Percentiles rank a stretch among this genome's conserved stretches.
phyloP scores from a whole-genome alignment of 352 stramenopile species.

The Phytophthora sansomeana region DNA sequence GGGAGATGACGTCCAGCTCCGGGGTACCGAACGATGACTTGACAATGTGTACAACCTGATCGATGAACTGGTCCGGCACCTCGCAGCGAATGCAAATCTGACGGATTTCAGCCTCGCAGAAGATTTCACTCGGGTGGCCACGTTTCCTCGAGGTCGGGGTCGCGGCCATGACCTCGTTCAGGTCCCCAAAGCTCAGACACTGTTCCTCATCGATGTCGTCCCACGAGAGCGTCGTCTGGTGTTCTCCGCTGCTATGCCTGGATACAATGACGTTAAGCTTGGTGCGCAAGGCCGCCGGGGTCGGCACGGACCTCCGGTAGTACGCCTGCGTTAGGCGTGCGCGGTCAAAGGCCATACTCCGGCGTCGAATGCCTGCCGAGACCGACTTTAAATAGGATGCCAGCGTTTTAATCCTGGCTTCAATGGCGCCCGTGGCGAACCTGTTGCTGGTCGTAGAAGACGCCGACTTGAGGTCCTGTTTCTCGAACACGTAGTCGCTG shows the following conservation, averaged over 20 bases:
- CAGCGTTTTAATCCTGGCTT: constrained; percentile 53
- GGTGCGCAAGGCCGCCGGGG: constrained; percentile 41
- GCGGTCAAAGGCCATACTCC: constrained; percentile 45
- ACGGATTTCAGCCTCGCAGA: constrained; percentile 60
- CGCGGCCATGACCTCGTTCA: constrained; percentile 54
- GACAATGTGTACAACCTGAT: constrained; percentile 61
- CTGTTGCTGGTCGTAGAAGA: constrained; percentile 16
- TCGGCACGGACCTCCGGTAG: constrained; percentile 51
- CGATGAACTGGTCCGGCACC: constrained; percentile 49
- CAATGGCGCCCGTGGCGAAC: constrained; percentile 28
- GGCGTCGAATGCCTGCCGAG: constrained; percentile 43
- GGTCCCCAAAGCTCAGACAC: constrained; percentile 35
- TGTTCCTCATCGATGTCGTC: constrained; percentile 52
- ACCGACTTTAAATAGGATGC: constrained; percentile 58
- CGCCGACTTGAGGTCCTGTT: constrained; percentile 29
- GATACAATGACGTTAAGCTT: constrained; percentile 57
- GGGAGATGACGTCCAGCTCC: constrained; percentile 71
- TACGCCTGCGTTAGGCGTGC: constrained; percentile 53
- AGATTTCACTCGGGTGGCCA: constrained; percentile 49
- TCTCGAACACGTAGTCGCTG: constrained; percentile 37
- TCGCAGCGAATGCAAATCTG: constrained; percentile 58
- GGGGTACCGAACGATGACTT: constrained; percentile 66
- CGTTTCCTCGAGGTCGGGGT: constrained; percentile 63
- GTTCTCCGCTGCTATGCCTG: constrained; percentile 51
- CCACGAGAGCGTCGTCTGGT: constrained; percentile 57